phyloP scores from a whole-genome alignment of 106 monocot species.

The Gastrodia elata region DNA sequence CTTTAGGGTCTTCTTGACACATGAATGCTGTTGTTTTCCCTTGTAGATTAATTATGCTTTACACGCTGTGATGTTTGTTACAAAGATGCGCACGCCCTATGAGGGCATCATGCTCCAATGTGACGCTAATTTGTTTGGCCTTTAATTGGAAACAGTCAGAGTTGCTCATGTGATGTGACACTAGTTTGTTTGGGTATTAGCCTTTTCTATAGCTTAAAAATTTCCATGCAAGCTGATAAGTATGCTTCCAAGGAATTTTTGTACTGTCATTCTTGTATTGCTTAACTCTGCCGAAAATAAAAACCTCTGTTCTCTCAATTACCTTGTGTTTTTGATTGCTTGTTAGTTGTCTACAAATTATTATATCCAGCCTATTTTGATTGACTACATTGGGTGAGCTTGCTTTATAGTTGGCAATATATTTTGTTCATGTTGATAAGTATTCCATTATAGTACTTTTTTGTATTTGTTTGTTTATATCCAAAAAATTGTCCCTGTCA shows the following conservation, averaged over 20 bases:
- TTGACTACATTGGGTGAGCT: not conserved
- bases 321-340: not conserved
- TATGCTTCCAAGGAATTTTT: too few relatives aligned
- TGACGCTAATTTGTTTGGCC: too few relatives aligned
- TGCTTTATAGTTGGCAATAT: not conserved
- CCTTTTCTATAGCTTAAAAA: too few relatives aligned
- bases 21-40: not conserved
- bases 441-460: not conserved
- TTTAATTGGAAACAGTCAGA: too few relatives aligned
- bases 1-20: not conserved
- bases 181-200: too few relatives aligned
- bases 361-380: not conserved
- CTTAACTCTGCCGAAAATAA: too few relatives aligned
- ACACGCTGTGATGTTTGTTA: not conserved
- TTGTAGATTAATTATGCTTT: not conserved
- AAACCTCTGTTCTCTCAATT: not conserved
- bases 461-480: not conserved
- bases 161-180: too few relatives aligned
- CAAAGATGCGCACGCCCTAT: not conserved
- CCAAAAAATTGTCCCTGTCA: constrained; percentile 3
- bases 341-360: not conserved
- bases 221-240: too few relatives aligned
- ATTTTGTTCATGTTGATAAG: not conserved
- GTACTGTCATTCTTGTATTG: too few relatives aligned
- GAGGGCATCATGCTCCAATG: not conserved